A percentile compares a stretch with the other conserved stretches of the same genome.
phyloP scores from a whole-genome alignment of 768 basidiomycete species.

The Amanita rimosa region DNA sequence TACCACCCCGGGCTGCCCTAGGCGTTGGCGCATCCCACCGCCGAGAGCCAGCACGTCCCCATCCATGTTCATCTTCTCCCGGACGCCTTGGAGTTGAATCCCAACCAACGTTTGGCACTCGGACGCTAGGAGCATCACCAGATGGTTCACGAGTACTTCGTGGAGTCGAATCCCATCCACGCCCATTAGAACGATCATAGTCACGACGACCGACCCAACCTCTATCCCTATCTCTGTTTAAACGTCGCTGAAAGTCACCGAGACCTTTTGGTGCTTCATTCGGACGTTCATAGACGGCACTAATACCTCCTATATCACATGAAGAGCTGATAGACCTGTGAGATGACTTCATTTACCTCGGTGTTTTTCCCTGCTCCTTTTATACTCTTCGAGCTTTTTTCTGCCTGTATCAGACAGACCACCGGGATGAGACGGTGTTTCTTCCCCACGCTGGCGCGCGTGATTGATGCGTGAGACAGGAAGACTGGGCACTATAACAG shows the following conservation, averaged over 20 bases:
- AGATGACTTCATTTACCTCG: conserved; percentile 30
- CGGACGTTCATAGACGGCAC: conserved; percentile 42
- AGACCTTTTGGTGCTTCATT: conserved; percentile 63
- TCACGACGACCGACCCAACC: conserved; percentile 36
- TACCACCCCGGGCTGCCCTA: conserved; percentile 49
- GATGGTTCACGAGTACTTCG: conserved; percentile 37
- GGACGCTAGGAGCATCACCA: conserved; percentile 68
- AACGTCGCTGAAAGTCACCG: conserved; percentile 88
- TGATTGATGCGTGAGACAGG: conserved; percentile 47
- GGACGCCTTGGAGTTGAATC: conserved; percentile 76
- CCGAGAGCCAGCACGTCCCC: conserved; percentile 45
- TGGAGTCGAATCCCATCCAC: conserved; percentile 52
- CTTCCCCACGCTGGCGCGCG: conserved; percentile 66
- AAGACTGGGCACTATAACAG: conserved; percentile 60
- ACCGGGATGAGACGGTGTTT: conserved; percentile 89
- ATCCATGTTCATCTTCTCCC: conserved; percentile 47
- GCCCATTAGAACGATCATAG: conserved; percentile 18
- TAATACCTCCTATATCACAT: conserved; percentile 52
- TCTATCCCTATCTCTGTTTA: conserved; percentile 60
- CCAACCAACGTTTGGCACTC: conserved; percentile 90
- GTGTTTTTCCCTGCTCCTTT: conserved; percentile 58
- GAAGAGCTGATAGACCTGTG: not conserved
- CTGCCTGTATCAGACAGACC: conserved; percentile 75
- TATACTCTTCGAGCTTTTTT: conserved; percentile 65
- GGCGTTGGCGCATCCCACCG: conserved; percentile 85